Percentiles rank a stretch among this genome's conserved stretches.
Conservation (phyloP, 2,329 filamentous ascomycete species). For the Albophoma yamanashiensis region DNA sequence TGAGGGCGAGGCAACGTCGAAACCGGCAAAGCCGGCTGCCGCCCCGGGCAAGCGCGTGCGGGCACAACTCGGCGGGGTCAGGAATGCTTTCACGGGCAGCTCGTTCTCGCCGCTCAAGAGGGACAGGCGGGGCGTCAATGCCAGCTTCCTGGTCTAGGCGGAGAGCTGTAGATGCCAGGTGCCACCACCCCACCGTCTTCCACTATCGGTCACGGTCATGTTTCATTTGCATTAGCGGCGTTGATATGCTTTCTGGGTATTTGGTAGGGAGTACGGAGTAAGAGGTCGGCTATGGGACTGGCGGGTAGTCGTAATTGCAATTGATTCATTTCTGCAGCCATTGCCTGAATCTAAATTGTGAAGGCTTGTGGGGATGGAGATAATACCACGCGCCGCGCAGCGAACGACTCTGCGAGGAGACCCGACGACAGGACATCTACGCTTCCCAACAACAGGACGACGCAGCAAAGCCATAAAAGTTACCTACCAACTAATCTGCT, state of each 20-base stretch:
- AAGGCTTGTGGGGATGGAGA: too few relatives aligned
- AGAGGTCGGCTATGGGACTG: background rate
- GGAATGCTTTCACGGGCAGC: constrained; percentile 37
- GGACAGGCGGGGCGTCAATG: constrained; percentile 51
- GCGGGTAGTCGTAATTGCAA: background rate
- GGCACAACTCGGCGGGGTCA: constrained; percentile 16
- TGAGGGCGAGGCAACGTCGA: constrained; percentile 31
- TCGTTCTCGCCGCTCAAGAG: constrained; percentile 65
- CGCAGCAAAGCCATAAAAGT: too few relatives aligned
- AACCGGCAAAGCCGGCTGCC: constrained; percentile 10
- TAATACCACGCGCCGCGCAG: too few relatives aligned
- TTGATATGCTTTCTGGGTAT: background rate
- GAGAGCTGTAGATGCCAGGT: too few relatives aligned
- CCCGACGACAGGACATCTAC: too few relatives aligned
- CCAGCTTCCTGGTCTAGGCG: constrained; percentile 44
- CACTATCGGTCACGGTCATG: too few relatives aligned
- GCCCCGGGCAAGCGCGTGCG: constrained; percentile 3
- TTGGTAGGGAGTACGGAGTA: background rate
- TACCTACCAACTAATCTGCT: too few relatives aligned
- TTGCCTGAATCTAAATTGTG: too few relatives aligned
- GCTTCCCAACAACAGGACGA: too few relatives aligned
- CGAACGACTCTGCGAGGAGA: too few relatives aligned
- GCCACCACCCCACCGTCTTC: too few relatives aligned
- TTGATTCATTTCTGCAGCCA: background rate
- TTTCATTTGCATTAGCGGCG: background rate